Conservation (phyloP, 352 stramenopile genomes). For the Halophytophthora batemanensis region DNA sequence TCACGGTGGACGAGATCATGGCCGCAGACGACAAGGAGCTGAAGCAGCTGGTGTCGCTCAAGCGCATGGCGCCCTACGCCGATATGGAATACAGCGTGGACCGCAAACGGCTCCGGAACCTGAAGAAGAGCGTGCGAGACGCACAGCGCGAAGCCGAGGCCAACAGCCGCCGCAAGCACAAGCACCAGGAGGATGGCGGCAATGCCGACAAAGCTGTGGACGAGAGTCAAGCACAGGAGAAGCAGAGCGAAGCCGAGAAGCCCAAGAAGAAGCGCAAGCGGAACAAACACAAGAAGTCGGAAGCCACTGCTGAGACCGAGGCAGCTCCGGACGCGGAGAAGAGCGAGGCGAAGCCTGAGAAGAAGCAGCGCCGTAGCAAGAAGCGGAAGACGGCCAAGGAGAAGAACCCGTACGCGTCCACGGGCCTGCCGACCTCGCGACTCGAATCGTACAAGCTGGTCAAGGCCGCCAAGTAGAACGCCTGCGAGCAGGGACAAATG, state of each 20-base stretch:
- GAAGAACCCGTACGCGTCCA: conserved; percentile 44
- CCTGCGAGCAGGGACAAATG: not conserved
- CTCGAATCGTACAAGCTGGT: conserved; percentile 82
- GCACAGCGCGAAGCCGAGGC: conserved; percentile 17
- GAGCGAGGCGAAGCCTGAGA: conserved; percentile 21
- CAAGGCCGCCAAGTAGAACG: conserved; percentile 67
- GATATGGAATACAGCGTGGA: conserved; percentile 81
- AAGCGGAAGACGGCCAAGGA: conserved; percentile 54
- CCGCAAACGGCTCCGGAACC: conserved; percentile 67
- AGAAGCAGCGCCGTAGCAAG: conserved; percentile 59
- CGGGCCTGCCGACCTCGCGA: conserved; percentile 66
- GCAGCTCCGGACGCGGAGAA: conserved; percentile 7
- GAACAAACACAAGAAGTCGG: conserved; percentile 53
- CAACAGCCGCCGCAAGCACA: conserved; percentile 34
- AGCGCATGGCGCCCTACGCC: conserved; percentile 95
- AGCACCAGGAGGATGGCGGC: conserved; percentile 17
- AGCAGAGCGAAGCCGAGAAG: conserved; percentile 18
- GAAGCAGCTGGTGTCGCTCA: conserved; percentile 96
- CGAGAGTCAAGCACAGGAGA: conserved; percentile 6
- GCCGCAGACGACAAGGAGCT: conserved; percentile 95
- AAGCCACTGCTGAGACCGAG: not conserved
- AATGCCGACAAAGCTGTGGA: not conserved
- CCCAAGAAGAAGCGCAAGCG: conserved; percentile 73
- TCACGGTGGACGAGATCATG: conserved; percentile 98
- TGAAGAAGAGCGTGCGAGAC: conserved; percentile 62